Base-by-base conservation (phyloP, 2,329 filamentous ascomycete species). In the Phaeophleospora eucalypticola region DNA sequence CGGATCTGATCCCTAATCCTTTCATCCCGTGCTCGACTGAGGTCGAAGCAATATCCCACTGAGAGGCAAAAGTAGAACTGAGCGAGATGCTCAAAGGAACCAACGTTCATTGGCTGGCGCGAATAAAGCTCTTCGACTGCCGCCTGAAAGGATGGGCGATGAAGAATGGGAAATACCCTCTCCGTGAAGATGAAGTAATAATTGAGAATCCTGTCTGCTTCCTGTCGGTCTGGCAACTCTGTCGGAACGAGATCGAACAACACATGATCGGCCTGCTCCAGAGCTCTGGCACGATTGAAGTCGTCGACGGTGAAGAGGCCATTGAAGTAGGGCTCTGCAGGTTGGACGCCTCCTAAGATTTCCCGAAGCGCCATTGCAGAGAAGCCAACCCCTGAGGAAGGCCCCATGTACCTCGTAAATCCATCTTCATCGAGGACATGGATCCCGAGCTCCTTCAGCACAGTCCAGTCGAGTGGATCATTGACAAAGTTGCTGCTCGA, bases 401-500 rank as follows among this genome's bases (percentile, higher is more conserved):
- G 46, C 6, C 46, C 50, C 46, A 52, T 49, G 36, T 52, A 52
- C 14, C 46, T 42, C 18, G n/a, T 46, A 17, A 41, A 46, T 21
- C 50, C 50, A 19, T 49, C 46, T 36, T 49, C 46, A 21, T 52
- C 50, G 15, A 46, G 17, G 7, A 50, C 46, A 42, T 52, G 50
- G 21, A 27, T 41, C 15, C 43, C 50, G 4, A 52, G 36, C 39
- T 49, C 42, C 15, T 41, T 41, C 17, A 49, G 41, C 9, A 41
- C 43, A 7, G 46, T 43, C 39, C 34, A 49, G 38, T 52, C 50
- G 7, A 45, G 48, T 4, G n/a, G n/a, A n/a, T n/a, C n/a, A n/a
- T n/a, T n/a, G n/a, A n/a, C n/a, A n/a, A n/a, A n/a, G n/a, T n/a
- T n/a, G n/a, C n/a, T n/a, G n/a, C n/a, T n/a, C n/a, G n/a, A n/a